A percentile compares a stretch with the other conserved stretches of the same genome.
These are phyloP conservation scores for Exidia glandulosa DNA, from an alignment of 768 basidiomycete genomes.

Conservation along the genomic window DNA sequence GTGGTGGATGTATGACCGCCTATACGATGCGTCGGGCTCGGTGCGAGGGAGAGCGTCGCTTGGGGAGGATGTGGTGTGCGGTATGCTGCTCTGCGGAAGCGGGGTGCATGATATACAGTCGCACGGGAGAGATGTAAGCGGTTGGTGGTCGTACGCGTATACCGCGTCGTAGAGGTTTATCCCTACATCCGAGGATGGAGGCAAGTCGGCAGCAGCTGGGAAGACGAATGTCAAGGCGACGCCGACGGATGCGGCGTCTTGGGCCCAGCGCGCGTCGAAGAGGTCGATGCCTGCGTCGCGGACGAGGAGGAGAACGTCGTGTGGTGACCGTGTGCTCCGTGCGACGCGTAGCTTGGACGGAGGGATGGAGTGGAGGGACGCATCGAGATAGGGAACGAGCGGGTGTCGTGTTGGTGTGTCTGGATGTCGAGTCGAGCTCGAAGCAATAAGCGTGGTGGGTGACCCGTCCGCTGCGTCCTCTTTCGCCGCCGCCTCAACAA, in stretches of 20 bases:
- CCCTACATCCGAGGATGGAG: slow-evolving; percentile 36
- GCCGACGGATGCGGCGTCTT: slow-evolving; percentile 54
- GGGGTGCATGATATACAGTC: slow-evolving; percentile 20
- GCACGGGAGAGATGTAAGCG: slow-evolving; percentile 19
- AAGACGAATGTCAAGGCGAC: slow-evolving; percentile 73
- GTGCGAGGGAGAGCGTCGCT: slow-evolving; percentile 24
- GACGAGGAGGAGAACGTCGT: slow-evolving; percentile 62
- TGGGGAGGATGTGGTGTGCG: too few species aligned
- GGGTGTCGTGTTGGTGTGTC: too few species aligned
- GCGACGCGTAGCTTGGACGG: slow-evolving; percentile 50
- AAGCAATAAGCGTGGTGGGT: too few species aligned
- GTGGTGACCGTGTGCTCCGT: slow-evolving; percentile 50
- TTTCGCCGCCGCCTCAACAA: too few species aligned
- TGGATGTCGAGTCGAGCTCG: too few species aligned
- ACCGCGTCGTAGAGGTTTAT: slow-evolving; percentile 56
- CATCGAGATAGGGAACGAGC: slow-evolving; percentile 36
- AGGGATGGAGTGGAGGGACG: slow-evolving; percentile 50
- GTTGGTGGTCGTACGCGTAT: slow-evolving; percentile 52
- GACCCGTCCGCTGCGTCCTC: too few species aligned
- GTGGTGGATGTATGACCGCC: slow-evolving; percentile 71
- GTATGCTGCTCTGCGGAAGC: slow-evolving; percentile 10
- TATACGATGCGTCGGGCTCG: slow-evolving; percentile 16
- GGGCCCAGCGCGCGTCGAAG: slow-evolving; percentile 66
- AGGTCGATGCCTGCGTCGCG: slow-evolving; percentile 59
- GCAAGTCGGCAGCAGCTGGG: slow-evolving; percentile 27